Percentiles rank a stretch among this genome's conserved stretches.
phyloP scores from a whole-genome alignment of 2,329 filamentous ascomycete species.

The Plenodomus biglobosus region DNA sequence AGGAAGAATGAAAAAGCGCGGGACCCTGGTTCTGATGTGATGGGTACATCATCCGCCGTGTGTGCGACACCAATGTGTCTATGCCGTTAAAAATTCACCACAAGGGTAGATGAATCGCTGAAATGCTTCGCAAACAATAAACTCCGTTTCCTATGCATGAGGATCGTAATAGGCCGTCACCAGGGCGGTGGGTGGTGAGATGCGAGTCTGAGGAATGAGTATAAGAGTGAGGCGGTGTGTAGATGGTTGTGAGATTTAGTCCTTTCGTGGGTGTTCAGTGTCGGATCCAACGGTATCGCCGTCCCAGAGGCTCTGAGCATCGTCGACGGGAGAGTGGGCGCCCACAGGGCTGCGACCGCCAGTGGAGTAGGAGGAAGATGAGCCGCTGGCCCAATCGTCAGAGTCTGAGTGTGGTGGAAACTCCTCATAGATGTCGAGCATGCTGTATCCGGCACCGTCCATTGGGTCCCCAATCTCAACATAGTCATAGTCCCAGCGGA shows the following conservation, averaged over 20 bases:
- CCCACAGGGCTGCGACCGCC: slow-evolving; percentile 59
- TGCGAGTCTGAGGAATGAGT: slow-evolving; percentile 29
- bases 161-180: slow-evolving; percentile 40
- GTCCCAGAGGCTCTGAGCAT: slow-evolving; percentile 59
- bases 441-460: slow-evolving; percentile 52
- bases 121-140: slow-evolving; percentile 41
- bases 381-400: slow-evolving; percentile 89
- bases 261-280: slow-evolving; percentile 39
- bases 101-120: slow-evolving; percentile 30
- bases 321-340: slow-evolving; percentile 55
- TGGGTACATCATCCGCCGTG: slow-evolving; percentile 16
- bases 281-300: slow-evolving; percentile 58
- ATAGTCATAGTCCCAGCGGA: slow-evolving; percentile 94
- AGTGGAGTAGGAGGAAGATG: slow-evolving; percentile 73
- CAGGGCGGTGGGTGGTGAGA: slow-evolving; percentile 17
- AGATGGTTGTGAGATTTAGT: slow-evolving; percentile 12
- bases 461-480: slow-evolving; percentile 75
- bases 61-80: slow-evolving; percentile 26
- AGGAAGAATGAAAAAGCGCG: slow-evolving; percentile 16
- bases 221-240: slow-evolving; percentile 15
- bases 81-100: slow-evolving; percentile 22
- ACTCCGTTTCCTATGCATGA: slow-evolving; percentile 42
- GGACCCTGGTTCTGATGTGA: slow-evolving; percentile 10
- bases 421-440: slow-evolving; percentile 59
- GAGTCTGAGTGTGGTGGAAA: slow-evolving; percentile 62